Conservation (phyloP, 2,329 filamentous ascomycete species). For the Zopfia rhizophila region DNA sequence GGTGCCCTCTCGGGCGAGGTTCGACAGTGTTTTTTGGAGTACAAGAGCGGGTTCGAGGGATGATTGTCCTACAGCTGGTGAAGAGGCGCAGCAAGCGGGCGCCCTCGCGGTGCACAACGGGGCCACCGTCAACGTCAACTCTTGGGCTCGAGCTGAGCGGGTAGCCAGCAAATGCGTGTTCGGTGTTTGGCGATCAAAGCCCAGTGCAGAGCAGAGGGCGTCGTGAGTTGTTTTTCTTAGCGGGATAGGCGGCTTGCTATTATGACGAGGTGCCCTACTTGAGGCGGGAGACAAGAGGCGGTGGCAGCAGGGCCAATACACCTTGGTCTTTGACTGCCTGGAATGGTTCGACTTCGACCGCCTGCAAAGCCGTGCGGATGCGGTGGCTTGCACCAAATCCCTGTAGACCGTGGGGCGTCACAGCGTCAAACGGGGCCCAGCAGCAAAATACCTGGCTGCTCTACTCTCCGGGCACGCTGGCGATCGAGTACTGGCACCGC, state of each 20-base stretch:
- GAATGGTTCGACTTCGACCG: constrained; percentile 31
- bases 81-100: constrained; percentile 17
- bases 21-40: constrained; percentile 8
- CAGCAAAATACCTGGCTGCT: constrained; percentile 7
- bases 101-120: constrained; percentile 2
- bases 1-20: constrained; percentile 2
- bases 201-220: not conserved
- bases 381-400: constrained; percentile 42
- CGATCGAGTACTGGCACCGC: too few species aligned
- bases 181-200: constrained; percentile 5
- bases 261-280: constrained; percentile 22
- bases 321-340: constrained; percentile 20
- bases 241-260: constrained; percentile 14
- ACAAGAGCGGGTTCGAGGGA: constrained; percentile 15
- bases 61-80: constrained; percentile 12
- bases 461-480: too few species aligned
- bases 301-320: constrained; percentile 19
- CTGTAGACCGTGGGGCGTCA: constrained; percentile 20
- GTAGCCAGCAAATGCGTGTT: not conserved
- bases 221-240: constrained; percentile 11
- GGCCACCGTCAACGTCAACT: constrained; percentile 12
- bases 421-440: constrained; percentile 18
- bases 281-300: constrained; percentile 21
- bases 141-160: constrained; percentile 11
- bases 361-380: constrained; percentile 3